Evolutionary conservation across 2,329 filamentous ascomycete species (phyloP), one percentile per base, ranked within the genome.

Genomic region (Cladophialophora psammophila): DNA sequence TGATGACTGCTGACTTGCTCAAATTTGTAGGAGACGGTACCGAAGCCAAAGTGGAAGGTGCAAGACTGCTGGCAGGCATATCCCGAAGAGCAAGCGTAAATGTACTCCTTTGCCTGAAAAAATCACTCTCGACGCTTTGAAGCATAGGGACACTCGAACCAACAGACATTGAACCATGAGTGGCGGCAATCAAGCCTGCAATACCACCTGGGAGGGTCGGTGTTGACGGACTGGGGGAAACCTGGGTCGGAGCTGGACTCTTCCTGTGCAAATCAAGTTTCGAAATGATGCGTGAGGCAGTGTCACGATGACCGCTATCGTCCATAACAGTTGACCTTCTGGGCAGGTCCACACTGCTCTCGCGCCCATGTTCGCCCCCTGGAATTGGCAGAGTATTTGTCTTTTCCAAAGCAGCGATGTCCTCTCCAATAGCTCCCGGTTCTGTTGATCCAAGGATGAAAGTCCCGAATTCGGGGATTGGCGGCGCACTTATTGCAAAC

Each of bases 181-280:
- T 95, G 38, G 93, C 90, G 63, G 92, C 93, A 69, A 97, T 93
- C 60, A 97, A 83, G 77, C 91, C 91, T 40, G 92, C 92, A 72
- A 97, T 94, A 34, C 93, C 93, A 64, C 84, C 83, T 26, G 77
- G 72, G 12, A 67, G 48, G 48, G 68, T 71, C 1, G 76, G 76
- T 42, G 78, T 76, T 42, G 77, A 82, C 62, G 77, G 78, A 32
- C 80, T 80, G 61, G 76, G 57, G 72, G 79, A 79, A 18, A 78
- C 74, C 68, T 80, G 80, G 35, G 79, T 79, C 68, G 89, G 86
- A 6, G 88, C 87, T 42, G 76, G 78, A 18, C 89, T 85, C 76
- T 94, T 96, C 71, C 94, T 89, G 77, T 96, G 92, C 65, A 97
- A 84, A 78, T 97, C 94, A 53, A 97, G 85, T 78, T 93, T 97